Conservation (phyloP, 2,329 filamentous ascomycete species). For the Xylaria hypoxylon region DNA sequence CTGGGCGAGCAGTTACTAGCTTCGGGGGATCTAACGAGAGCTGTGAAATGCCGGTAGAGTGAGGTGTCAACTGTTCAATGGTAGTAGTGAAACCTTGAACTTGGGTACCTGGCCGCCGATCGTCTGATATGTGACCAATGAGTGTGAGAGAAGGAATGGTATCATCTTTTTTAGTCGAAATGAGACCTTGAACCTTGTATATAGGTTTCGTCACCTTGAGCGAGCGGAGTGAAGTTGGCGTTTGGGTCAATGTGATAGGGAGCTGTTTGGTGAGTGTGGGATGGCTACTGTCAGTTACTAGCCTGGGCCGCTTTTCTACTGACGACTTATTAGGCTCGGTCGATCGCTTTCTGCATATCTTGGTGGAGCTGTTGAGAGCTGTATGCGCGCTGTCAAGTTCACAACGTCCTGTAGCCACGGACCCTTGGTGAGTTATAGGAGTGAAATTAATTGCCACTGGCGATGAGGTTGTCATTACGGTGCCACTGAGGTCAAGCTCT, state of each 20-base stretch:
- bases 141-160: not conserved
- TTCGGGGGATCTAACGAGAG: not conserved
- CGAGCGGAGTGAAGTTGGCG: constrained; percentile 37
- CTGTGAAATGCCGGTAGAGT: constrained; percentile 20
- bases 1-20: not conserved
- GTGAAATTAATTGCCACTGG: constrained; percentile 10
- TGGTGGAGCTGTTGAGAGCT: not conserved
- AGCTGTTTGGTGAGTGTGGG: constrained; percentile 23
- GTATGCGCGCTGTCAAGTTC: not conserved
- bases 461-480: not conserved
- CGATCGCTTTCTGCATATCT: constrained; percentile 21
- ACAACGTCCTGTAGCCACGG: not conserved
- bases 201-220: constrained; percentile 42
- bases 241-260: constrained; percentile 31
- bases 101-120: constrained; percentile 12
- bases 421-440: constrained; percentile 17
- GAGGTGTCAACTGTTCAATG: constrained; percentile 38
- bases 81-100: constrained; percentile 25
- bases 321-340: constrained; percentile 7
- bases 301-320: constrained; percentile 20
- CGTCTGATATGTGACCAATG: not conserved
- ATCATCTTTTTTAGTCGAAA: not conserved
- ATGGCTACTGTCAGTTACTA: constrained; percentile 16
- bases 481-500: not conserved
- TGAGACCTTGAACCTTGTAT: not conserved